Percentiles rank a stretch among this genome's conserved stretches.
Evolutionary conservation across 345 rosid genomes (phyloP).

Genomic region (Hibiscus syriacus): DNA sequence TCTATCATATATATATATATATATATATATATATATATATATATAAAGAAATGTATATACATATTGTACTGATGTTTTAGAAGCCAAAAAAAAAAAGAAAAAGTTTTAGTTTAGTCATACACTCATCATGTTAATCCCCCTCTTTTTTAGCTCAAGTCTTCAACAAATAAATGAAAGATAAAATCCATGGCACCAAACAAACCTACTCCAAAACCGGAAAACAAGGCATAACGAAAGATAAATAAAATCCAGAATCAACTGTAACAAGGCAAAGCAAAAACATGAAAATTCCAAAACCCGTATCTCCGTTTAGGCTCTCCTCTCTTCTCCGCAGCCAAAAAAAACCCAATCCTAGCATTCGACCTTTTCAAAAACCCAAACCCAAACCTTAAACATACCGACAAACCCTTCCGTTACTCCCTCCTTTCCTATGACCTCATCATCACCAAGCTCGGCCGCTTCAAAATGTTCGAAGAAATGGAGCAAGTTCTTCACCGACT

Average conservation of each 20-base stretch:
- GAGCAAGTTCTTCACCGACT: conserved; percentile 52
- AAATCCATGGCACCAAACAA: neutral
- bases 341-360: conserved; percentile 49
- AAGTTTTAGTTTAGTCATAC: too few relatives aligned
- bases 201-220: neutral
- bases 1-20: too few relatives aligned
- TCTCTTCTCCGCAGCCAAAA: conserved; percentile 64
- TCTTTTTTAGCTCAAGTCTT: too few relatives aligned
- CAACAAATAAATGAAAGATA: neutral
- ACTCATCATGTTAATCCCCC: too few relatives aligned
- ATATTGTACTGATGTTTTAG: too few relatives aligned
- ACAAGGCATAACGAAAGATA: neutral
- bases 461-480: conserved; percentile 69
- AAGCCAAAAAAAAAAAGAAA: too few relatives aligned
- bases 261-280: neutral
- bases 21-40: too few relatives aligned
- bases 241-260: neutral
- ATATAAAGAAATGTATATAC: too few relatives aligned
- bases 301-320: conserved; percentile 54
- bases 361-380: conserved; percentile 10
- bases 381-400: conserved; percentile 31
- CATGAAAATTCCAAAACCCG: conserved; percentile 28
- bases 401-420: conserved; percentile 38
- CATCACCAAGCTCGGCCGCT: conserved; percentile 68
- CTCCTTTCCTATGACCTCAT: conserved; percentile 68